Percentiles rank a stretch among this genome's conserved stretches.
Conservation (phyloP, 2,329 filamentous ascomycete species). For the Aspergillus alliaceus region DNA sequence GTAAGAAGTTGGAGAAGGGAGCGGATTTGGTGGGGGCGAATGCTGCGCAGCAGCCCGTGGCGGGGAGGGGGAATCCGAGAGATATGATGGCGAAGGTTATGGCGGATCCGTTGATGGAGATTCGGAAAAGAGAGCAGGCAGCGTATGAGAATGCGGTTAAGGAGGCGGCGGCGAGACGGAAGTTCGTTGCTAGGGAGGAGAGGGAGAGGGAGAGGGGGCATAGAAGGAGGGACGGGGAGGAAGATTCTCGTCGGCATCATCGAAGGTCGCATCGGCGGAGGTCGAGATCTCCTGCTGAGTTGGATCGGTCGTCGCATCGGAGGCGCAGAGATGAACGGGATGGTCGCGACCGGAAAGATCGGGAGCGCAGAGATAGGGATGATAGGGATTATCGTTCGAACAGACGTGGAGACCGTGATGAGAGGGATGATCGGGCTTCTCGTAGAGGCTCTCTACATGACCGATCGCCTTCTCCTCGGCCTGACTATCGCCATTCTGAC, state of each 20-base stretch:
- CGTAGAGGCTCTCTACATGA: conserved; percentile 18
- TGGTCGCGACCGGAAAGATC: conserved; percentile 18
- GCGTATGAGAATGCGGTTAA: conserved; percentile 63
- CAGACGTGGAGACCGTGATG: conserved; percentile 21
- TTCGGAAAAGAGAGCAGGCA: conserved; percentile 87
- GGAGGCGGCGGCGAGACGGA: conserved; percentile 38
- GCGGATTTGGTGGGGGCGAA: conserved; percentile 31
- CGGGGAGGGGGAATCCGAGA: conserved; percentile 62
- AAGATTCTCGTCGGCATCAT: conserved; percentile 23
- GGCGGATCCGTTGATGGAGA: conserved; percentile 87
- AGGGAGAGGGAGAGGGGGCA: conserved; percentile 18
- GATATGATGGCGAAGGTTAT: conserved; percentile 85
- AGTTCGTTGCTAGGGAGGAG: conserved; percentile 18
- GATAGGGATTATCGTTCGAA: conserved; percentile 21
- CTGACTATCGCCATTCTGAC: conserved; percentile 11
- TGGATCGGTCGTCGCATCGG: conserved; percentile 22
- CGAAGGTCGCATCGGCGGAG: conserved; percentile 26
- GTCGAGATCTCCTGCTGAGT: conserved; percentile 21
- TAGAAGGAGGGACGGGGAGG: conserved; percentile 24
- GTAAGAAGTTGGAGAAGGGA: conserved; percentile 77
- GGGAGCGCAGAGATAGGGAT: conserved; percentile 17
- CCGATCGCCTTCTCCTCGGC: conserved; percentile 26
- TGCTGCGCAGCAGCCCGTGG: conserved; percentile 10
- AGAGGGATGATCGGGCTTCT: conserved; percentile 22
- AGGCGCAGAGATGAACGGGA: conserved; percentile 26